Evolutionary conservation across 164 flowering plant genomes (phyloP), one percentile per base, ranked within the genome.

Genomic region (Platanus orientalis): DNA sequence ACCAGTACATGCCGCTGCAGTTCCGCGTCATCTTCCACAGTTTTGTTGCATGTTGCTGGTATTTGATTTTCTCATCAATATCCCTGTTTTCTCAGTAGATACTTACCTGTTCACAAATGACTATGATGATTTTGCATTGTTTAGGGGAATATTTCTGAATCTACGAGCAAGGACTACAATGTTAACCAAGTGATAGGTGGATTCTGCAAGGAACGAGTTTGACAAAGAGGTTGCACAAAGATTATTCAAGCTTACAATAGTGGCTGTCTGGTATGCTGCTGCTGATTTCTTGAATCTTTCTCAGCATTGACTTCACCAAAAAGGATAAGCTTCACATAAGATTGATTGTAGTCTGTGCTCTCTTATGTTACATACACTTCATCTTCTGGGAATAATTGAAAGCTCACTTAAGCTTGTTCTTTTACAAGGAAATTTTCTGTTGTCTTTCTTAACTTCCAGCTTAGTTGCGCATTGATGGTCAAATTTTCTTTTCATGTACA

Each of bases 1-100:
- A 90, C 71, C 87, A 73, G 61, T 87, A 83, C 54, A 78, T 90
- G 72, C 97, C 98, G 0, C 75, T 89, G 65, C 98, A 93, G 61
- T 75, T 93, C 65, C 92, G 98, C 0, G 97, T 93, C 60, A 71
- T 93, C 52, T 82, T 90, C 72, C 89, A 85, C 64, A 89, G 97
- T 71, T 57, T 83, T 51, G 71, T 93, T 42, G 97, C 92, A 1
- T 83, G 78, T 66, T 65, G 81, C 86, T 93, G 98, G 97, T 93
- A 85, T 19, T 29, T 12, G 21, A 32, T 32, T 32, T 54, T 30
- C n/a, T 7, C 36, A 48, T 32, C 20, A 27, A 20, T 49, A 17
- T 40, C 13, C 12, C 14, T 40, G 26, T 48, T 2, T 48, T 57
- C 16, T 45, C 24, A 24, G 20, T 54, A 17, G 17, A 9, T 6